Percentiles rank a stretch among this genome's conserved stretches.
These are phyloP conservation scores for Deuterostichococcus epilithicus DNA, from an alignment of 139 green algal species.

Conservation along the genomic window DNA sequence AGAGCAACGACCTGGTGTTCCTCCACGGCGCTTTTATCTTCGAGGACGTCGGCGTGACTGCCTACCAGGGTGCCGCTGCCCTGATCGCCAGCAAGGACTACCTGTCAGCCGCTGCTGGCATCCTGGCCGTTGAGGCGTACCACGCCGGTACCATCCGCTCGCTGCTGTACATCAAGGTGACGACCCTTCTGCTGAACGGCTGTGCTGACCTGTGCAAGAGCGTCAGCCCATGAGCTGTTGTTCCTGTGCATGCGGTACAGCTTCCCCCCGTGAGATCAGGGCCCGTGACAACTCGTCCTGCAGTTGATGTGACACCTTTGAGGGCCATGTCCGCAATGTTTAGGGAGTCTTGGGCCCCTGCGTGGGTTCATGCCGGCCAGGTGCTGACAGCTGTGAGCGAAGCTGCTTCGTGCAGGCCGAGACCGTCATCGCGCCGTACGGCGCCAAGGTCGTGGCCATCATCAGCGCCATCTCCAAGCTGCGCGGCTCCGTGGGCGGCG, in stretches of 20 bases:
- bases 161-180: conserved; percentile 7
- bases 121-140: conserved; percentile 48
- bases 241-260: too few species aligned
- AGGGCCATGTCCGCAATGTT: too few species aligned
- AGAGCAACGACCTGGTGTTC: conserved; percentile 33
- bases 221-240: too few species aligned
- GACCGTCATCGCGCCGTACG: neutral
- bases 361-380: too few species aligned
- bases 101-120: conserved; percentile 35
- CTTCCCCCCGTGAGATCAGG: too few species aligned
- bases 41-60: conserved; percentile 10
- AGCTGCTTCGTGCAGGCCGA: neutral
- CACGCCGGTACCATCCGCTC: conserved; percentile 39
- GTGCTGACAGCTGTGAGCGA: neutral
- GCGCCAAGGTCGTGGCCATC: conserved; percentile 13
- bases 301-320: too few species aligned
- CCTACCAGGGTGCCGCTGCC: conserved; percentile 18
- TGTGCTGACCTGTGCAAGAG: neutral
- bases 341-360: too few species aligned
- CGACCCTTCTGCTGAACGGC: too few species aligned
- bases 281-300: too few species aligned
- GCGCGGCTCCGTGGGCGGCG: conserved; percentile 26
- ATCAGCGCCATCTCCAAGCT: conserved; percentile 32
- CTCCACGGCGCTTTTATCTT: conserved; percentile 22
- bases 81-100: conserved; percentile 13